Evolutionary conservation across 73 alveolate species (phyloP).

Genomic region (Breviolum minutum): DNA sequence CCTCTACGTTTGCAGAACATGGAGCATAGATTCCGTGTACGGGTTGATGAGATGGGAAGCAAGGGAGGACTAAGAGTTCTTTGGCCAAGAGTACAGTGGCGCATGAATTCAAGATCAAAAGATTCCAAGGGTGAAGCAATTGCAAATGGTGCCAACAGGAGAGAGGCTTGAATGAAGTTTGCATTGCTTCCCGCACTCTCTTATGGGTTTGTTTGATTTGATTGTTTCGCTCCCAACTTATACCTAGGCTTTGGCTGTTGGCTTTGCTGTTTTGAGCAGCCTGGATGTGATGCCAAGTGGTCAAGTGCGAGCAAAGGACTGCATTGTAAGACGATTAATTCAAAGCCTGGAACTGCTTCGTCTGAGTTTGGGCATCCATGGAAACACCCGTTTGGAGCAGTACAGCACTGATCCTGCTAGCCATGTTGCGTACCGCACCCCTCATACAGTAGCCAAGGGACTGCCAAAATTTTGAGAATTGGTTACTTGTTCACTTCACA

Average conservation of each 20-base stretch:
- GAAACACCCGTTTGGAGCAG: no score
- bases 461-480: no score
- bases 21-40: slow-evolving; percentile 4
- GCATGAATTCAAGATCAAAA: not conserved
- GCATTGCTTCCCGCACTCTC: no score
- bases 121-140: not conserved
- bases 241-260: slow-evolving; percentile 19
- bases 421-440: no score
- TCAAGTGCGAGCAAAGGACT: slow-evolving; percentile 9
- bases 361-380: no score
- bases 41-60: not conserved
- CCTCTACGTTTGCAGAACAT: slow-evolving; percentile 14
- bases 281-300: slow-evolving; percentile 25
- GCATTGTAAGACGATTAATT: not conserved
- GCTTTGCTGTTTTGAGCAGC: not conserved
- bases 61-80: slow-evolving; percentile 1
- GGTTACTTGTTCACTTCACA: no score
- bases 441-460: no score
- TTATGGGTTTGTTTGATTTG: no score
- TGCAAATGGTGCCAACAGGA: no score
- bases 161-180: no score
- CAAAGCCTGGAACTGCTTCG: no score
- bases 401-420: no score
- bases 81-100: not conserved
- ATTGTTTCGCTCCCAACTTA: not conserved